These are phyloP conservation scores for Plasmodium chabaudi DNA, from an alignment of 169 alveolate genomes.

Conservation along the genomic window DNA sequence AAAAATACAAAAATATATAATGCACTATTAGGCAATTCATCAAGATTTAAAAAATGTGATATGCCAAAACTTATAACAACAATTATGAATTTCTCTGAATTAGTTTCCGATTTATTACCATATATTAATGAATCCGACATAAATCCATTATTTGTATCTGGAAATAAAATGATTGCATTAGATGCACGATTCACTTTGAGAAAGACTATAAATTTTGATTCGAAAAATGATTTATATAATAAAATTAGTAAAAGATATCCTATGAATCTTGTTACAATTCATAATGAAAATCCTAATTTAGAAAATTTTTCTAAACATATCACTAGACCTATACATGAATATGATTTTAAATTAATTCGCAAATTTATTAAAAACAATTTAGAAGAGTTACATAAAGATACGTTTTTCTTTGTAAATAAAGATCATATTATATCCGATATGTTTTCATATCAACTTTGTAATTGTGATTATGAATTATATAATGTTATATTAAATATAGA, in stretches of 20 bases:
- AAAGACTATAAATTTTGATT: background rate
- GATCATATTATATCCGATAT: conserved; percentile 23
- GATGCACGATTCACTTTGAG: conserved; percentile 69
- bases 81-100: conserved; percentile 60
- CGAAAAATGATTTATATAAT: background rate
- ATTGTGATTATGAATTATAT: conserved; percentile 49
- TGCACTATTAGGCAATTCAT: conserved; percentile 47
- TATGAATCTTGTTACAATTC: conserved; percentile 19
- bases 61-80: conserved; percentile 46
- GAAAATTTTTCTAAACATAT: conserved; percentile 1
- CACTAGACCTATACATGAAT: conserved; percentile 32
- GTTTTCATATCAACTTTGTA: conserved; percentile 49
- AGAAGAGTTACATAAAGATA: conserved; percentile 19
- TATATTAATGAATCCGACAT: conserved; percentile 78
- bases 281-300: background rate
- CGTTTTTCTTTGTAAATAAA: conserved; percentile 25
- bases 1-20: conserved; percentile 73
- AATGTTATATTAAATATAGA: conserved; percentile 24
- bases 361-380: conserved; percentile 19
- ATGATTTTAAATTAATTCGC: conserved; percentile 47
- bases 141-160: conserved; percentile 66
- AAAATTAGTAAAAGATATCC: conserved; percentile 22
- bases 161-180: conserved; percentile 29
- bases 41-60: conserved; percentile 65
- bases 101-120: conserved; percentile 46